Evolutionary conservation across 805 yeast genomes (phyloP), one percentile per base, ranked within the genome.

Genomic region (Brettanomyces custersianus): DNA sequence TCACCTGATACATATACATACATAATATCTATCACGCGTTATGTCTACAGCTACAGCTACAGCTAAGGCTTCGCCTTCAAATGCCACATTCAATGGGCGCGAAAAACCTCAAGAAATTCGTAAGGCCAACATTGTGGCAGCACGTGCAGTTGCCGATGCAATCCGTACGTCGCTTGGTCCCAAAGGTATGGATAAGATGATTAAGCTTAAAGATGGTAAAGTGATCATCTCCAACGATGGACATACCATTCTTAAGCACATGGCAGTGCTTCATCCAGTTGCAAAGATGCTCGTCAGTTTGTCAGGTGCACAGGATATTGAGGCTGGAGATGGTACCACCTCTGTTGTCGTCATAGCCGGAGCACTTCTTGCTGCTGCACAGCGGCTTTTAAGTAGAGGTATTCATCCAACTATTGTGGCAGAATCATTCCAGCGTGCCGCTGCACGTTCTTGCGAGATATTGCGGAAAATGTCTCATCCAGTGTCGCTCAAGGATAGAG

Each of bases 311-410:
- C 99, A 92, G 63, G 99, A 92, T 51, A 82, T 88, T 26, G 99
- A 88, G 60, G 98, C 97, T n/a, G 99, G 99, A 38, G 99, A 92
- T 57, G 99, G 99, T 45, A 92, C 99, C 23, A 92, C 99, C 0
- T 80, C 96, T 2, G 98, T 92, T 22, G 98, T 94, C 20, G 90
- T 92, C 37, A 68, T 92, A 43, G 85, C 96, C 5, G 99, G 98
- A 25, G 90, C 96, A 4, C 63, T 92, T 33, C 67, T 92, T 37
- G 95, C 90, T 21, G 98, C 98, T 13, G 95, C 97, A 37, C 98
- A 92, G 50, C 80, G 80, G 56, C 68, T 92, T 40, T 71, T 92
- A 50, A 77, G 75, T 47, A 85, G 83, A 58, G 97, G 92, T 13
- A 86, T 92, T 49, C 98, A 92, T 60, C 99, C 99, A 39, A 84